Evolutionary conservation across 495 filamentous ascomycete genomes (phyloP).

Genomic region (Penicillium atrosanguineum): DNA sequence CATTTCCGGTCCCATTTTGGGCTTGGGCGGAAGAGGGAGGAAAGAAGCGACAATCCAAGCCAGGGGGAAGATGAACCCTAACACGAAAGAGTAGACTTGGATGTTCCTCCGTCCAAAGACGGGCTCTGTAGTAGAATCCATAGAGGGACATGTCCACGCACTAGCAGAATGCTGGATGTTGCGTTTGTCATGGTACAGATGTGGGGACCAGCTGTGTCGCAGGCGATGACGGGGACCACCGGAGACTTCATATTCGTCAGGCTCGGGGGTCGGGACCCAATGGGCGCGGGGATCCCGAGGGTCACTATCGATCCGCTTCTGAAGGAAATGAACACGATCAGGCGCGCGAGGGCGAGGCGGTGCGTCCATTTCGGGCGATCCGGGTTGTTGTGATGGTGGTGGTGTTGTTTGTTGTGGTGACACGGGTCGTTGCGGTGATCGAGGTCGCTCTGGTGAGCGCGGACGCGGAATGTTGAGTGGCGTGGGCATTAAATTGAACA

Average conservation of each 20-base stretch:
- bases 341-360: conserved; percentile 6
- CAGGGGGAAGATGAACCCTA: conserved; percentile 87
- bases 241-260: conserved; percentile 15
- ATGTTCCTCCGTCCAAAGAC: conserved; percentile 67
- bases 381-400: neutral
- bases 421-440: conserved; percentile 1
- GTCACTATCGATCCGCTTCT: conserved; percentile 31
- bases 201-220: conserved; percentile 68
- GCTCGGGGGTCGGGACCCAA: conserved; percentile 35
- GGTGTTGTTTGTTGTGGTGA: neutral
- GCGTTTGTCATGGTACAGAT: conserved; percentile 63
- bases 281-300: conserved; percentile 46
- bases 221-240: conserved; percentile 26
- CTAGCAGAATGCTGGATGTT: conserved; percentile 28
- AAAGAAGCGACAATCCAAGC: conserved; percentile 87
- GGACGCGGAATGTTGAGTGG: conserved; percentile 25
- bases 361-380: neutral
- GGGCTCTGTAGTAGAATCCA: conserved; percentile 58
- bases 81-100: conserved; percentile 82
- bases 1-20: conserved; percentile 29
- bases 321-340: conserved; percentile 6
- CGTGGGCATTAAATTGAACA: conserved; percentile 31
- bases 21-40: conserved; percentile 67
- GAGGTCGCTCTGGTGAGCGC: conserved; percentile 20
- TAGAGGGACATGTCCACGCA: conserved; percentile 67